These are phyloP conservation scores for Corymbia calophylla DNA, from an alignment of 441 rosid genomes.

Conservation along the genomic window DNA sequence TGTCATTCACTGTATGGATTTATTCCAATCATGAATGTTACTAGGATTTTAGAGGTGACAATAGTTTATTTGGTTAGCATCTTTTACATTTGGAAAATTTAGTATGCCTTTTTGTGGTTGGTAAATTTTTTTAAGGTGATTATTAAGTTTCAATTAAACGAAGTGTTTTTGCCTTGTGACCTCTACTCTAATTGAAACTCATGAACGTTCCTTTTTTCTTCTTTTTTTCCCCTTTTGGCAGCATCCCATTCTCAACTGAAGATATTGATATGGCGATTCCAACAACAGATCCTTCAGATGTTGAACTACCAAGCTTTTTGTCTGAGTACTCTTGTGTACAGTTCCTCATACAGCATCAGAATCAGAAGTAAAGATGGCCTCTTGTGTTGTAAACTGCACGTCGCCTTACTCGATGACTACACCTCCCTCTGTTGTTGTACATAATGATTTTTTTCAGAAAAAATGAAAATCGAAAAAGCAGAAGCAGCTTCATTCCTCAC, in stretches of 20 bases:
- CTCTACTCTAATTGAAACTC: neutral
- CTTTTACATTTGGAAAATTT: neutral
- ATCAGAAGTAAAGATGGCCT: neutral
- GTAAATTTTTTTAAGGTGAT: neutral
- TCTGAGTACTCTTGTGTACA: conserved; percentile 66
- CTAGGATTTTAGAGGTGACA: neutral
- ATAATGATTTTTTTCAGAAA: neutral
- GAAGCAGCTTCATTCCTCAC: neutral
- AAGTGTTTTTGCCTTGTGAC: neutral
- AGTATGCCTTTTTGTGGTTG: neutral
- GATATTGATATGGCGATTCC: conserved; percentile 97
- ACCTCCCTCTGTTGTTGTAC: neutral
- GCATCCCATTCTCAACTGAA: conserved; percentile 95
- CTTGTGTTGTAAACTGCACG: neutral
- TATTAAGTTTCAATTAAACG: neutral
- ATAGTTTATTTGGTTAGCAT: neutral
- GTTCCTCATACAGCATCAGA: conserved; percentile 38
- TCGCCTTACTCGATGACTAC: neutral
- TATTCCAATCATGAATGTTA: neutral
- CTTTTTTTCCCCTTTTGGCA: conserved; percentile 16
- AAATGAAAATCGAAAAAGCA: neutral
- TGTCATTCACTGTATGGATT: neutral
- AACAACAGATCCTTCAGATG: conserved; percentile 56
- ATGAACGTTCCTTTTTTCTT: neutral
- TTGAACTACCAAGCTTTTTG: conserved; percentile 47